Evolutionary conservation across 495 filamentous ascomycete species (phyloP).

Genomic region (Staphylotrichum longicolle): DNA sequence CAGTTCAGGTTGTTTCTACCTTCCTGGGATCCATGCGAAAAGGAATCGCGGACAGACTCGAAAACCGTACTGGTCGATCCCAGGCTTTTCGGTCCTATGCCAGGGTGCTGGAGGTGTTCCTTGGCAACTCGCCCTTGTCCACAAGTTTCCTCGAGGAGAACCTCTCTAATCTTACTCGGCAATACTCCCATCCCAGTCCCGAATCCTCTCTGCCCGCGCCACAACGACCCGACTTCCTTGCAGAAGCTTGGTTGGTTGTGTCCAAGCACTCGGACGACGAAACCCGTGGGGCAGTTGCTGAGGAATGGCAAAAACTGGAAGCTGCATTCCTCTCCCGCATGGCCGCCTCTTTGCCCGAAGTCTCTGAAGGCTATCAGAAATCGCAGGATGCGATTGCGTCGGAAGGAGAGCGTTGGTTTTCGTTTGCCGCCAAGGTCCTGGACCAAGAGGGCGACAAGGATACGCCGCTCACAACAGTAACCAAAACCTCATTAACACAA

Average conservation of each 20-base stretch:
- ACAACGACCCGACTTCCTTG: conserved; percentile 31
- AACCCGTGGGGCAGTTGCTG: conserved; percentile 16
- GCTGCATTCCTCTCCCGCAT: conserved; percentile 59
- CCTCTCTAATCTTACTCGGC: conserved; percentile 41
- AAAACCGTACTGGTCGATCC: conserved; percentile 61
- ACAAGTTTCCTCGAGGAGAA: conserved; percentile 45
- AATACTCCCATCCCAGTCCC: conserved; percentile 40
- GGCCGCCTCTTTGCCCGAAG: conserved; percentile 68
- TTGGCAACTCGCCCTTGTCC: conserved; percentile 31
- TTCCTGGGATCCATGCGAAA: conserved; percentile 63
- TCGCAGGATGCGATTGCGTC: conserved; percentile 66
- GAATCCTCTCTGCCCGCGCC: conserved; percentile 39
- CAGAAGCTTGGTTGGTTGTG: conserved; percentile 33
- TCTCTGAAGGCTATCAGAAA: conserved; percentile 67
- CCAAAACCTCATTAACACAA: conserved; percentile 23
- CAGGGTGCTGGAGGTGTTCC: conserved; percentile 51
- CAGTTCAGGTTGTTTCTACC: conserved; percentile 48
- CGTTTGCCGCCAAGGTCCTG: conserved; percentile 50
- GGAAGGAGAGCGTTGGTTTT: conserved; percentile 62
- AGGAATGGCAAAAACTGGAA: conserved; percentile 55
- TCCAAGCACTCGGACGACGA: conserved; percentile 27
- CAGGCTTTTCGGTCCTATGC: conserved; percentile 75
- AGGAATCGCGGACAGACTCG: conserved; percentile 70
- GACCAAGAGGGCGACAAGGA: not conserved
- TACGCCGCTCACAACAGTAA: conserved; percentile 7